Evolutionary conservation across 495 filamentous ascomycete genomes (phyloP), one percentile per base, ranked within the genome.

Genomic region (Xylaria intraflava): DNA sequence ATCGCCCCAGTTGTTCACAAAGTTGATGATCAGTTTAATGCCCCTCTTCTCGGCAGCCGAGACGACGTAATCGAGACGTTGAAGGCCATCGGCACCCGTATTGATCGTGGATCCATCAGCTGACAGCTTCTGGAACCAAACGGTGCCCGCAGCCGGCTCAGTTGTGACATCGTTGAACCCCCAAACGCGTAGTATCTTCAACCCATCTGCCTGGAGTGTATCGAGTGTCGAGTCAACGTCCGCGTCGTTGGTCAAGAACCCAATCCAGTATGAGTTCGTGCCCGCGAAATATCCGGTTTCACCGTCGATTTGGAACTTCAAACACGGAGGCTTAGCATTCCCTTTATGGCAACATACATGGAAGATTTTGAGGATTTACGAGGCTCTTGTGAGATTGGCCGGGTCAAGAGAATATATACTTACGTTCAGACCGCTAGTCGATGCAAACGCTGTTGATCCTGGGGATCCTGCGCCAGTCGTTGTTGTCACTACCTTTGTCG

Each of bases 231-330:
- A 74, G 56, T 86, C 81, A 9, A 87, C 78, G 61, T 88, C 83
- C n/a, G 63, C 68, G 55, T 80, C 73, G 63, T 79, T 81, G 17
- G 72, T 79, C 20, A 88, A 75, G 71, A 88, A 88, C 16, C 76
- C 71, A 56, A 88, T 79, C 85, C 84, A 90, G 74, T 89, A 90
- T 41, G 79, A 69, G 67, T 90, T 90, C 4, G 83, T 84, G 14
- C 86, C 86, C 3, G 83, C 80, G 62, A 76, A 86, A 67, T 84
- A 82, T 52, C 73, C 72, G 4, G 78, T 81, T 55, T 78, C 59
- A 17, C 82, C 82, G 62, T 85, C 80, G 58, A 87, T 80, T 45
- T 68, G 74, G 70, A 87, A 85, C 16, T 77, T 61, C 16, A 57
- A 12, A 24, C 9, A 3, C 4, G 19, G 3, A 38, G 12, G 22